phyloP scores from a whole-genome alignment of 2,329 filamentous ascomycete species.

The Remersonia thermophila region DNA sequence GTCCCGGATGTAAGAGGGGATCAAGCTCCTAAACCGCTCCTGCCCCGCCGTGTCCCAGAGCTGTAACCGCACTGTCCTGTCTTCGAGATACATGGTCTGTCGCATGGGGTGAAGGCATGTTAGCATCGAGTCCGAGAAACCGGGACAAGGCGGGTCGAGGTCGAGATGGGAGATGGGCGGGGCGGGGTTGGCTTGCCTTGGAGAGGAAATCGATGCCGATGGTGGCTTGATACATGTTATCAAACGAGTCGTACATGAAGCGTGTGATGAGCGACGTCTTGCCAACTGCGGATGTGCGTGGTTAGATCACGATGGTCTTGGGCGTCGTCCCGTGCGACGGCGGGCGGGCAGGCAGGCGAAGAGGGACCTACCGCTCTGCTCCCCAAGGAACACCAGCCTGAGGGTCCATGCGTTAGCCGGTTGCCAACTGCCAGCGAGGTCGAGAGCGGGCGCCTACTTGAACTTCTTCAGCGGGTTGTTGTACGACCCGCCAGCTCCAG shows the following conservation, averaged over 20 bases:
- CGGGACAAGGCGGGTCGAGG: slow-evolving; percentile 2
- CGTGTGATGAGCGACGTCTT: slow-evolving; percentile 98
- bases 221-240: slow-evolving; percentile 98
- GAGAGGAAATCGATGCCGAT: slow-evolving; percentile 99
- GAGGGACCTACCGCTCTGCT: slow-evolving; percentile 75
- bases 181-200: slow-evolving; percentile 49
- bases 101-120: neutral
- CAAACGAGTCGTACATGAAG: slow-evolving; percentile 99
- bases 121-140: neutral
- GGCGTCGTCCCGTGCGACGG: neutral
- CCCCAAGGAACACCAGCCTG: slow-evolving; percentile 86
- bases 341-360: too few species aligned
- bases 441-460: slow-evolving; percentile 52
- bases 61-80: slow-evolving; percentile 92
- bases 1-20: slow-evolving; percentile 97
- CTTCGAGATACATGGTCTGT: slow-evolving; percentile 98
- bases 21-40: slow-evolving; percentile 91
- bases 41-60: slow-evolving; percentile 98
- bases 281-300: slow-evolving; percentile 62
- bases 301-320: neutral
- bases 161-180: neutral
- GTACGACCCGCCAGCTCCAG: slow-evolving; percentile 64
- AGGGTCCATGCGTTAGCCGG: slow-evolving; percentile 6
- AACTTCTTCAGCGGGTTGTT: slow-evolving; percentile 99
- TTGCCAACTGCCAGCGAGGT: neutral